Evolutionary conservation across 768 basidiomycete species (phyloP).

Genomic region (Pisolithus microcarpus): DNA sequence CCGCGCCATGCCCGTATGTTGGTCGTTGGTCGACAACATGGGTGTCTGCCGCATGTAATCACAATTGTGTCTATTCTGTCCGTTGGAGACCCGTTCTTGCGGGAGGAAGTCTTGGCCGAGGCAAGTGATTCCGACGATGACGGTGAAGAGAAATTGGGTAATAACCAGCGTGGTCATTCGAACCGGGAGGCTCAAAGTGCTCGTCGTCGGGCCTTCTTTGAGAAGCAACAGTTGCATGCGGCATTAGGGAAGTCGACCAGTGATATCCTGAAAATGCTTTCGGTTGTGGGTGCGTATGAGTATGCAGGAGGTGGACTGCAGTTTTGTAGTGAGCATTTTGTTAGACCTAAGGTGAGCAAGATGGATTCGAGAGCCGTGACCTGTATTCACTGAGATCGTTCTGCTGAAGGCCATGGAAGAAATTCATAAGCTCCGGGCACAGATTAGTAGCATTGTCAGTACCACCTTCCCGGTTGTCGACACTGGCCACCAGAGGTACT

Average conservation of each 20-base stretch:
- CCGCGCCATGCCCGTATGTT: conserved; percentile 96
- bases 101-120: conserved; percentile 59
- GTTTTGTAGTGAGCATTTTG: conserved; percentile 88
- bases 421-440: conserved; percentile 88
- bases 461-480: conserved; percentile 65
- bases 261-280: conserved; percentile 81
- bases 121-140: conserved; percentile 37
- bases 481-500: conserved; percentile 52
- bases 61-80: conserved; percentile 85
- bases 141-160: conserved; percentile 30
- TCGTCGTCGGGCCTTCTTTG: conserved; percentile 73
- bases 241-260: conserved; percentile 74
- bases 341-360: conserved; percentile 68
- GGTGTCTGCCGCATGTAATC: conserved; percentile 87
- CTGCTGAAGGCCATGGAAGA: conserved; percentile 90
- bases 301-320: conserved; percentile 72
- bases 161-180: conserved; percentile 41
- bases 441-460: conserved; percentile 79
- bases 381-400: neutral
- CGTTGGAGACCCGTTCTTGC: conserved; percentile 93
- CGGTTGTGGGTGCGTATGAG: conserved; percentile 96
- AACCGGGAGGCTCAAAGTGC: conserved; percentile 50
- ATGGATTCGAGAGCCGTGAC: neutral
- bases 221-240: conserved; percentile 74
- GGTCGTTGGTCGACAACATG: conserved; percentile 78